Evolutionary conservation across 805 yeast genomes (phyloP).

Genomic region (Teunomyces funiuensis): DNA sequence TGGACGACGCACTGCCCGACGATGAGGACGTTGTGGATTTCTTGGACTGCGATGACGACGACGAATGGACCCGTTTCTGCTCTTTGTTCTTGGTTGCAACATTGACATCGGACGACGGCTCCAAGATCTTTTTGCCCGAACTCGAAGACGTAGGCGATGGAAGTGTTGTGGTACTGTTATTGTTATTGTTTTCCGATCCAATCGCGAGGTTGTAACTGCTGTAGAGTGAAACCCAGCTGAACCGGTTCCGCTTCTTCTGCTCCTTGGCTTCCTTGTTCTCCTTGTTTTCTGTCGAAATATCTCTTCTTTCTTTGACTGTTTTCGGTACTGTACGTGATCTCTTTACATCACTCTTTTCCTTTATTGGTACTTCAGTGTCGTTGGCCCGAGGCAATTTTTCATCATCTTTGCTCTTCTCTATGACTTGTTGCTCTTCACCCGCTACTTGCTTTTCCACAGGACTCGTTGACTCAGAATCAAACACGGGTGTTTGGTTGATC

Average conservation of each 20-base stretch:
- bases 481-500: constrained; percentile 31
- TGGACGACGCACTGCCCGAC: constrained; percentile 23
- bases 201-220: constrained; percentile 25
- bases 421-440: neutral
- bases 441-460: constrained; percentile 4
- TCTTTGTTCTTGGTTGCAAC: constrained; percentile 17
- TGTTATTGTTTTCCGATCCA: constrained; percentile 6
- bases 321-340: neutral
- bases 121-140: constrained; percentile 27
- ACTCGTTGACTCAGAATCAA: constrained; percentile 18
- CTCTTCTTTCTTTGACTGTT: neutral
- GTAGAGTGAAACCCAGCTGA: constrained; percentile 45
- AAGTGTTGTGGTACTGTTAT: constrained; percentile 8
- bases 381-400: too few species aligned
- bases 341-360: neutral
- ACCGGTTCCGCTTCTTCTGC: constrained; percentile 40
- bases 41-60: constrained; percentile 28
- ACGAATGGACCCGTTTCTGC: constrained; percentile 25
- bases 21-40: constrained; percentile 25
- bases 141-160: constrained; percentile 3
- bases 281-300: constrained; percentile 16
- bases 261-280: constrained; percentile 25
- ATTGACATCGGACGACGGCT: constrained; percentile 32
- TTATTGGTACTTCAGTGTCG: neutral
- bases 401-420: constrained; percentile 6